Evolutionary conservation across 768 basidiomycete species (phyloP).

Genomic region (Wakefieldia striispora): DNA sequence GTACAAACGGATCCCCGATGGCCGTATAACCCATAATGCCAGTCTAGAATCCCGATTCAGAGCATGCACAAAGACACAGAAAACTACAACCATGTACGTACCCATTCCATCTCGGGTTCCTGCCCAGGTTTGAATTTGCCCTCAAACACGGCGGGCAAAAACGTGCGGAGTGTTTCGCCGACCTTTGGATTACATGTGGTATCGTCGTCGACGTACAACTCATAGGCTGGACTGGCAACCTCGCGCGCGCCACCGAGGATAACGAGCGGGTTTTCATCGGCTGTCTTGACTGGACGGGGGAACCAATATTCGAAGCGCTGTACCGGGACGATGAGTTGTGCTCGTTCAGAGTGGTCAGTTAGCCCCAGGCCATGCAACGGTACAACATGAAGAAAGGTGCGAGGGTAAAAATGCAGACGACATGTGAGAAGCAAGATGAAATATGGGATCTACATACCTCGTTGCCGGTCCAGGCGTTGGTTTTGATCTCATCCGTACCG

Average conservation of each 20-base stretch:
- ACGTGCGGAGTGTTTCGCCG: constrained; percentile 50
- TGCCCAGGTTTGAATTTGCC: constrained; percentile 44
- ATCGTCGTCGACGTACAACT: constrained; percentile 59
- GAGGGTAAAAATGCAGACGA: neutral
- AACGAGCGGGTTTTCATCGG: constrained; percentile 48
- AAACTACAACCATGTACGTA: constrained; percentile 29
- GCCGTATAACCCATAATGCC: constrained; percentile 81
- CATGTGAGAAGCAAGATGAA: too few species aligned
- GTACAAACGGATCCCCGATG: constrained; percentile 62
- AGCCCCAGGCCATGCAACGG: too few species aligned
- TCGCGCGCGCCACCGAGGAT: constrained; percentile 73
- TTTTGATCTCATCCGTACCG: constrained; percentile 38
- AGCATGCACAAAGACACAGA: neutral
- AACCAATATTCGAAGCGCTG: constrained; percentile 78
- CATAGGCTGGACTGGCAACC: constrained; percentile 38
- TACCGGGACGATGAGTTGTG: too few species aligned
- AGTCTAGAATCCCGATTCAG: constrained; percentile 43
- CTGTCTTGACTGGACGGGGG: constrained; percentile 49
- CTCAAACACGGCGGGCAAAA: constrained; percentile 59
- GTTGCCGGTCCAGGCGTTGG: constrained; percentile 46
- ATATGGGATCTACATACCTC: constrained; percentile 17
- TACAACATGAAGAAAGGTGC: too few species aligned
- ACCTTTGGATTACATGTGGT: constrained; percentile 46
- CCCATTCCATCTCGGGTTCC: constrained; percentile 84
- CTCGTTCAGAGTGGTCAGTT: too few species aligned